Conservation (phyloP, 73 alveolate species). For the Tetrahymena borealis region DNA sequence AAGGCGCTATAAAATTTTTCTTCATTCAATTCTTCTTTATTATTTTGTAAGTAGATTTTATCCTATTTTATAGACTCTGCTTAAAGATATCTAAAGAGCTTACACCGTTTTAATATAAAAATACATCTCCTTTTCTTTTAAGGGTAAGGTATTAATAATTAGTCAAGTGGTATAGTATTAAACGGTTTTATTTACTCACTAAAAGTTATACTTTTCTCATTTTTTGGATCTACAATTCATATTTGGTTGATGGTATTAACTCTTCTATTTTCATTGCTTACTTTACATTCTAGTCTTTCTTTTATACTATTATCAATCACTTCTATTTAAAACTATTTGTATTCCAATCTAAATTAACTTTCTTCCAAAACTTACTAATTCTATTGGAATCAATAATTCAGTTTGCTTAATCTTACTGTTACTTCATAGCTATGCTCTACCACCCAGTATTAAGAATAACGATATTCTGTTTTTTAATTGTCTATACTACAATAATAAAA, state of each 20-base stretch:
- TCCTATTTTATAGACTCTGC: neutral
- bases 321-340: neutral
- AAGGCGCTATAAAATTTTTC: neutral
- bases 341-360: neutral
- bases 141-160: neutral
- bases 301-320: neutral
- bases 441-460: neutral
- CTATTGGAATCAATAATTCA: neutral
- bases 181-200: neutral
- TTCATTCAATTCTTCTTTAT: neutral
- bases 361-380: neutral
- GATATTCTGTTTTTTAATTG: neutral
- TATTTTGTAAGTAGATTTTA: neutral
- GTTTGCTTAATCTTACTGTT: neutral
- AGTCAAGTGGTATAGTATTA: neutral
- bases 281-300: neutral
- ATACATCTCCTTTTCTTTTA: neutral
- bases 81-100: neutral
- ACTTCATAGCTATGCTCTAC: neutral
- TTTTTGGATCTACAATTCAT: neutral
- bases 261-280: neutral
- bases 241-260: neutral
- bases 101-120: neutral
- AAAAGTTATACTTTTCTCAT: neutral
- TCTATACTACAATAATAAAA: neutral